These are phyloP conservation scores for Nemania sp. DNA, from an alignment of 2,329 filamentous ascomycete genomes.

Conservation along the genomic window DNA sequence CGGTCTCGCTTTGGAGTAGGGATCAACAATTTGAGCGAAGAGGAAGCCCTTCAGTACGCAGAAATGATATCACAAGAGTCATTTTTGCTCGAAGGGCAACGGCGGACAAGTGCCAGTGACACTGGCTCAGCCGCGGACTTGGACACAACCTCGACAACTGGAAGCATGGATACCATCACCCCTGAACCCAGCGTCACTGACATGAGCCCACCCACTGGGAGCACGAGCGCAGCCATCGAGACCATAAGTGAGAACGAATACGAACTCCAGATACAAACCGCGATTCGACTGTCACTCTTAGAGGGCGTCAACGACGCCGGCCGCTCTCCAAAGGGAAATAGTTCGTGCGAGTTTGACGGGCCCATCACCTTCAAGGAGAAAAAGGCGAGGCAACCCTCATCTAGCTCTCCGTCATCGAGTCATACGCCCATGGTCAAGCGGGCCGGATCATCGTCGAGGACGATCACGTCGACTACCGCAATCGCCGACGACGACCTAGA, in stretches of 20 bases:
- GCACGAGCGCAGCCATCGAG: slow-evolving; percentile 32
- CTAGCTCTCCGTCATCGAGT: slow-evolving; percentile 44
- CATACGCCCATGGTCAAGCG: slow-evolving; percentile 43
- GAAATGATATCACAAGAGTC: slow-evolving; percentile 69
- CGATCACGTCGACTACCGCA: slow-evolving; percentile 27
- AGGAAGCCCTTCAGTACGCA: slow-evolving; percentile 67
- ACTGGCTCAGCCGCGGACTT: slow-evolving; percentile 56
- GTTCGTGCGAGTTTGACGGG: slow-evolving; percentile 56
- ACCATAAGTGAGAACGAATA: slow-evolving; percentile 57
- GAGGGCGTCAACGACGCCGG: slow-evolving; percentile 57
- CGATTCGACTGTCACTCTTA: slow-evolving; percentile 64
- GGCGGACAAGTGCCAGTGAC: slow-evolving; percentile 56
- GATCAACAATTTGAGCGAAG: slow-evolving; percentile 67
- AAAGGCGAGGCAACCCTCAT: slow-evolving; percentile 45
- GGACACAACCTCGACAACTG: slow-evolving; percentile 43
- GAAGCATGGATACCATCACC: slow-evolving; percentile 54
- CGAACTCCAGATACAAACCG: slow-evolving; percentile 65
- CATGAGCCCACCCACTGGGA: slow-evolving; percentile 41
- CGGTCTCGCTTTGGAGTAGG: slow-evolving; percentile 84
- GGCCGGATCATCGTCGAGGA: slow-evolving; percentile 27
- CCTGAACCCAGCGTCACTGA: slow-evolving; percentile 59
- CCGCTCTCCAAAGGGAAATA: slow-evolving; percentile 51
- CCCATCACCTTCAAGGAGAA: slow-evolving; percentile 55
- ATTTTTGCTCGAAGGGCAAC: slow-evolving; percentile 60
- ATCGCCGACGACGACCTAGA: slow-evolving; percentile 62